Evolutionary conservation across 306 rosid species (phyloP), one percentile per base, ranked within the genome.

Genomic region (Styphnolobium japonicum): DNA sequence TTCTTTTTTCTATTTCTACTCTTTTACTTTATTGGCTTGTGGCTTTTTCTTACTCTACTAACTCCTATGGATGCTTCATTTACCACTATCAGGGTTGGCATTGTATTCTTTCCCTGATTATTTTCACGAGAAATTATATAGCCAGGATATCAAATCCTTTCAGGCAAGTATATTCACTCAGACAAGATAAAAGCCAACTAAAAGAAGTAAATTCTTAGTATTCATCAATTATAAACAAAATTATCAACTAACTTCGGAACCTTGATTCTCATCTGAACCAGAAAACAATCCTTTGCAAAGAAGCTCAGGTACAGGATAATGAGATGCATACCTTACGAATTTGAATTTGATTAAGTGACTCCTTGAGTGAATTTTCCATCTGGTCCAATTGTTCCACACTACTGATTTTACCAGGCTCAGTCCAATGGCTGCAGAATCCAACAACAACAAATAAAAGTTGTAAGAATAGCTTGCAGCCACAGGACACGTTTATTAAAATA

Each of bases 321-420:
- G 34, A 78, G 42, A 56, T 37, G 65, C 69, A 84, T 81, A 89
- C 98, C 97, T 94, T 94, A 15, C 86, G 89, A 12, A 76, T 73
- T 73, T 22, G 89, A 84, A 94, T 83, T 83, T 85, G 94, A 83
- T 82, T 68, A 69, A 94, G 89, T 3, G 96, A 92, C 78, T 94
- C 92, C 85, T 86, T 84, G 9, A 92, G 51, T 68, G 96, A 94
- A 84, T 84, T 86, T 88, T 94, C 97, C 97, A 92, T 86, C 37
- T 86, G 92, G 62, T 82, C 84, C 87, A 94, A 81, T 60, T 92
- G 86, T 36, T 94, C 96, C 63, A 89, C 85, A 83, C 57, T 86
- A 77, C 83, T 88, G 57, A 94, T 85, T 89, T 90, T 87, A 57
- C 88, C 94, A 45, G 80, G 89, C 49, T 88, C 87, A 36, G 42